These are phyloP conservation scores for Zelopaecilomyces penicillatus DNA, from an alignment of 2,329 filamentous ascomycete species.

Conservation along the genomic window DNA sequence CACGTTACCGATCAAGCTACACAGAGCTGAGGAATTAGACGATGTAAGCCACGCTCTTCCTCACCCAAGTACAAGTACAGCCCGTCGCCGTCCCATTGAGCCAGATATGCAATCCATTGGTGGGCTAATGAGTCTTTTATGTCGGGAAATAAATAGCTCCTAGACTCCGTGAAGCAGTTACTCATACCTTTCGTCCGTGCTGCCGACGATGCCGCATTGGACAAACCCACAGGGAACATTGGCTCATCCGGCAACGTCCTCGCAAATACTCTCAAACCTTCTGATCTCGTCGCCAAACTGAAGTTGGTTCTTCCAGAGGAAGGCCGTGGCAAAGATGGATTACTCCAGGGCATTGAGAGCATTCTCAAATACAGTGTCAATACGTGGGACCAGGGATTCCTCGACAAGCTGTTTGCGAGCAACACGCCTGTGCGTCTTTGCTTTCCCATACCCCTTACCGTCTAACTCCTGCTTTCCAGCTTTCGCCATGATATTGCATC, in stretches of 20 bases:
- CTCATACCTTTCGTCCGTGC: slow-evolving; percentile 62
- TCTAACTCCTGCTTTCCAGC: no score
- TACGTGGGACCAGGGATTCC: slow-evolving; percentile 95
- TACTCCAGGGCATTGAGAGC: slow-evolving; percentile 61
- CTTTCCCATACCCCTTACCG: no score
- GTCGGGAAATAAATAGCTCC: slow-evolving; percentile 40
- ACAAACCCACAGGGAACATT: slow-evolving; percentile 42
- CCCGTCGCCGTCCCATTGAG: no score
- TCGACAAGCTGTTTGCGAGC: slow-evolving; percentile 90
- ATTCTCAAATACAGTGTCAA: slow-evolving; percentile 85
- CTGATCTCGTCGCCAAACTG: slow-evolving; percentile 46
- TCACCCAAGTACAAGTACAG: not conserved
- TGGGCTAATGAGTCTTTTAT: no score
- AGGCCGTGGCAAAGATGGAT: slow-evolving; percentile 60
- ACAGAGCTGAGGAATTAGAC: slow-evolving; percentile 25
- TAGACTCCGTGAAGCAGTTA: slow-evolving; percentile 57
- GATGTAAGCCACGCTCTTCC: slow-evolving; percentile 16
- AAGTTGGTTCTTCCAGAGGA: slow-evolving; percentile 49
- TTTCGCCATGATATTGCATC: no score
- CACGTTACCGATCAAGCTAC: slow-evolving; percentile 10
- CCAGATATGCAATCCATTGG: no score
- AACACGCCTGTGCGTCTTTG: slow-evolving; percentile 60
- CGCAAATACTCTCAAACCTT: slow-evolving; percentile 53
- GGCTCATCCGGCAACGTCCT: slow-evolving; percentile 48
- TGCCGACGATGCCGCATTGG: slow-evolving; percentile 55